Base-by-base conservation (phyloP, 1,139 yeast species). In the Taphrina betulina region DNA sequence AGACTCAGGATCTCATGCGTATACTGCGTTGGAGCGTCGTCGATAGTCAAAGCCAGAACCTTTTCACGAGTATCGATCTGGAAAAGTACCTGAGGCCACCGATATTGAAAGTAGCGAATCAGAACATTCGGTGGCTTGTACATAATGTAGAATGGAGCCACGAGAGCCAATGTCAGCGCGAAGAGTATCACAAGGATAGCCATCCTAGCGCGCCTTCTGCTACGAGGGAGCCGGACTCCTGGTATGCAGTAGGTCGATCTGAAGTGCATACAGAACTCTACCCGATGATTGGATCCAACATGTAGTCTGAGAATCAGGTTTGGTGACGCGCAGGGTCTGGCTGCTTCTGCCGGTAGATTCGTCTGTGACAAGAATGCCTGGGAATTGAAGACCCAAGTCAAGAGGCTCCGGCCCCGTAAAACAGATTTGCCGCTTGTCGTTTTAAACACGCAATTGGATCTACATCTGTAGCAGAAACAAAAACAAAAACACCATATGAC, bases 1-100 rank as follows among this genome's bases (percentile, higher is more conserved):
- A 81, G 61, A 80, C 92, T 31, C 82, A 89, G 7, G 97, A 92
- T 70, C 96, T 90, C 16, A 74, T 96, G 61, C 79, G 80, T 53
- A 73, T 90, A 1, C 72, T 90, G 58, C 82, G 95, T 3, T 73
- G 92, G 62, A 81, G 88, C 64, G 75, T 77, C 62, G 96, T 55
- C 54, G 10, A 55, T 48, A 19, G 50, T 55, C 22, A 52, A 19
- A n/a, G 56, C 56, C 16, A 52, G 24, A 33, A 40, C 23, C 34
- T 50, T 50, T 23, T 50, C 40, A n/a, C 28, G 17, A 14, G 46
- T 50, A 5, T 28, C 16, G 2, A 50, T 46, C n/a, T 35, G 28
- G 28, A 50, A 50, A n/a, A 50, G 46, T 3, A 50, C 46, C 10
- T 38, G 36, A 3, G 54, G 54, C 36, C 44, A 50, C 10, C 36